Evolutionary conservation across 192 early-diverging fungal genomes (phyloP), one percentile per base, ranked within the genome.

Genomic region (Rhizophagus clarus): DNA sequence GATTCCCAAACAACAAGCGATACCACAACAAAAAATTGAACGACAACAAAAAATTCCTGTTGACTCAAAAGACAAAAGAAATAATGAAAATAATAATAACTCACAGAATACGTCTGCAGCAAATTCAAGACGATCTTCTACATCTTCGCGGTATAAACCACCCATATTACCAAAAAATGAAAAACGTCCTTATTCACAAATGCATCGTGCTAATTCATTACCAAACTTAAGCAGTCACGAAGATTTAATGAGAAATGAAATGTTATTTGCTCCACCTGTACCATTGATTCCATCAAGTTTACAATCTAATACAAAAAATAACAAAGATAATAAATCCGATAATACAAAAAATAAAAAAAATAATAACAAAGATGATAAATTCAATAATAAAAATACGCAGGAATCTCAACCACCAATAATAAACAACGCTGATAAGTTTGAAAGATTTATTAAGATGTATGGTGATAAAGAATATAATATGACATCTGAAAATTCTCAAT

Each of bases 231-330:
- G 17, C 29, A 26, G 10, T 7, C 62, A 11, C 0, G 28, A 64
- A 64, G 62, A 28, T 28, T 64, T 64, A 64, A 28, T 64, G n/a
- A 29, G 28, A 64, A n/a, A 64, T 28, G 62, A 64, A 64, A 26
- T 26, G 17, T 28, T n/a, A 11, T n/a, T 29, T 26, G 62, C 62
- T 64, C 62, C 62, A 28, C 62, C 62, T 26, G 62, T 64, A 28
- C 62, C 62, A 28, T 64, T 29, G 17, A 64, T 64, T 64, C 62
- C 62, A 28, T 11, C n/a, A 11, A 64, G 8, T 26, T 28, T 64
- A 64, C 10, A 28, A 26, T 1, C 62, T 64, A 9, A n/a, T 28
- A 62, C 4, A 10, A n/a, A n/a, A n/a, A 64, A n/a, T 29, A 64
- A 24, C 6, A 64, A 64, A 26, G 24, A 9, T 29, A 11, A 64